A percentile compares a stretch with the other conserved stretches of the same genome.
These are phyloP conservation scores for Didymella exigua DNA, from an alignment of 2,329 filamentous ascomycete species.

Conservation along the genomic window DNA sequence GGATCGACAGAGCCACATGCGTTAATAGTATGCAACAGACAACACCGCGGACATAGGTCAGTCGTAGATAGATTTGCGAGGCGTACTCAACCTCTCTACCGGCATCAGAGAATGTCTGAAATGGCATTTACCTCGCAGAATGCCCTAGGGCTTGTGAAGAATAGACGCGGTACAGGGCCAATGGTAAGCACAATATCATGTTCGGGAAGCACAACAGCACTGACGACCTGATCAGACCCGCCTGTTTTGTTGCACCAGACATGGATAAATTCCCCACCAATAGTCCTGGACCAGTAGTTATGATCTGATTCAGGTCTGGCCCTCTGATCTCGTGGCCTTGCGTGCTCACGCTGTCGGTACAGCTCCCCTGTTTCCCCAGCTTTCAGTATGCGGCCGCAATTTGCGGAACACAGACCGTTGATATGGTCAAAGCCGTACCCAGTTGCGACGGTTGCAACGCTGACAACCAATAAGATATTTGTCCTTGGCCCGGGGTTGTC, in stretches of 20 bases:
- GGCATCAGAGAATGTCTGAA: background rate
- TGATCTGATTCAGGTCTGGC: background rate
- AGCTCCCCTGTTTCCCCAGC: constrained; percentile 18
- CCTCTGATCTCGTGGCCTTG: constrained; percentile 13
- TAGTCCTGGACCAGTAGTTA: constrained; percentile 1
- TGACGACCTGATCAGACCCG: background rate
- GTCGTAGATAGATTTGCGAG: background rate
- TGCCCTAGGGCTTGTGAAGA: background rate
- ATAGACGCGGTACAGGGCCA: background rate
- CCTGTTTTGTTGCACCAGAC: constrained; percentile 2
- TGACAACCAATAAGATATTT: constrained; percentile 16
- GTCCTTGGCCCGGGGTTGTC: constrained; percentile 27
- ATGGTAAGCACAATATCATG: background rate
- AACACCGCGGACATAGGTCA: background rate
- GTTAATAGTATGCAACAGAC: background rate
- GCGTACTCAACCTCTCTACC: background rate
- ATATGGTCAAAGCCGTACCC: constrained; percentile 12
- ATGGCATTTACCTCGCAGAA: background rate
- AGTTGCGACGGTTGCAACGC: constrained; percentile 5
- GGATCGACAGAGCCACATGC: background rate
- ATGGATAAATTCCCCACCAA: background rate
- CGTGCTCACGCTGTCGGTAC: constrained; percentile 21
- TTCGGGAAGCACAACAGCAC: constrained; percentile 2
- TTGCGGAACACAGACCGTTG: constrained; percentile 20
- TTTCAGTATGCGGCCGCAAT: constrained; percentile 20